Evolutionary conservation across 2,329 filamentous ascomycete genomes (phyloP).

Genomic region (Fusarium sp.): DNA sequence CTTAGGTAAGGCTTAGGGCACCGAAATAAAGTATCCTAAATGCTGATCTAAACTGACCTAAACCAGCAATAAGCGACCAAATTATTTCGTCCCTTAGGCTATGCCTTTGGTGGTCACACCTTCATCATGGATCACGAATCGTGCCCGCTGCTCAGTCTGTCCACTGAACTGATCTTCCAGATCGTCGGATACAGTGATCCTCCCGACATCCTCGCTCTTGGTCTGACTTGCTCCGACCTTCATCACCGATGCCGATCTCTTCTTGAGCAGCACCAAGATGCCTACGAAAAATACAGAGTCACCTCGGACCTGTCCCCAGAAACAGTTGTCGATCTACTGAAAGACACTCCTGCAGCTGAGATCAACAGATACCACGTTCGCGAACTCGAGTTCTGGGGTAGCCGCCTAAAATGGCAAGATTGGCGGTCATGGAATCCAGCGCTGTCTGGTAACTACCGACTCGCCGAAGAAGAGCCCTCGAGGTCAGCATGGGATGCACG

Average conservation of each 20-base stretch:
- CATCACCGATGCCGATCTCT: neutral
- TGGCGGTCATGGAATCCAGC: conserved; percentile 18
- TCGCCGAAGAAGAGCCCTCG: neutral
- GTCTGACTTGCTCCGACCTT: conserved; percentile 21
- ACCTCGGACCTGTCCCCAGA: conserved; percentile 8
- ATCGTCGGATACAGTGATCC: neutral
- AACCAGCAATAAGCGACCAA: neutral
- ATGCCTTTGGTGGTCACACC: too few relatives aligned
- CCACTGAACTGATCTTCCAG: conserved; percentile 9
- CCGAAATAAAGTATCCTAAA: neutral
- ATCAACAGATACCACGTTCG: conserved; percentile 28
- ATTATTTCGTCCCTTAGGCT: neutral
- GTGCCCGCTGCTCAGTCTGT: neutral
- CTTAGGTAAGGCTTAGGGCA: neutral
- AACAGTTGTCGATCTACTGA: neutral
- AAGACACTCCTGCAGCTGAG: rapidly evolving
- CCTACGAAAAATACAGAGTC: neutral
- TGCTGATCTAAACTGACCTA: neutral
- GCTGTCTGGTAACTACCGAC: neutral
- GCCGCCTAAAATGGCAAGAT: conserved; percentile 13
- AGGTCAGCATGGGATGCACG: neutral
- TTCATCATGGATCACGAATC: neutral
- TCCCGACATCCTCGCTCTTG: neutral
- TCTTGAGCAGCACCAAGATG: conserved; percentile 8
- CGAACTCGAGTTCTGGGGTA: conserved; percentile 35